These are phyloP conservation scores for Decorospora gaudefroyi DNA, from an alignment of 2,329 filamentous ascomycete species.

Conservation along the genomic window DNA sequence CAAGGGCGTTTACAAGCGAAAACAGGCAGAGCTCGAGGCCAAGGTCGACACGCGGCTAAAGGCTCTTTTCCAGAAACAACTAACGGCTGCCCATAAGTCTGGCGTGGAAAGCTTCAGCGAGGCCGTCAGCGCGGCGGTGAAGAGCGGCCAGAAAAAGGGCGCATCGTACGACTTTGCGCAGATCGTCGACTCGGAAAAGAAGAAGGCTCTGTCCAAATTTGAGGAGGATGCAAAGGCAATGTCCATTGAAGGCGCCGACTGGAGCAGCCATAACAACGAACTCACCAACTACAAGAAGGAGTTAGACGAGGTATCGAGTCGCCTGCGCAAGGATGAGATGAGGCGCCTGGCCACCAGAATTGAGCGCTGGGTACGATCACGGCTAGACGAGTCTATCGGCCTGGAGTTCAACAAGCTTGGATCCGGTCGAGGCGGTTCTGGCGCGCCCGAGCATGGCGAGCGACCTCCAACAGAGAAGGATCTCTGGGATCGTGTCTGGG, in stretches of 20 bases:
- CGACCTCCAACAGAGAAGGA: constrained; percentile 75
- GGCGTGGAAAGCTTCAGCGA: constrained; percentile 85
- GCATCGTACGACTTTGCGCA: constrained; percentile 92
- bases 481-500: constrained; percentile 96
- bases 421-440: constrained; percentile 79
- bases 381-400: constrained; percentile 83
- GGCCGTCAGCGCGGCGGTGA: constrained; percentile 83
- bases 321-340: constrained; percentile 94
- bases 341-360: constrained; percentile 85
- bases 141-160: constrained; percentile 89
- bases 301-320: constrained; percentile 81
- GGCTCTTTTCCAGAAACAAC: constrained; percentile 82
- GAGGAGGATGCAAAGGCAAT: constrained; percentile 74
- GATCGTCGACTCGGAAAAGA: constrained; percentile 84
- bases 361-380: constrained; percentile 90
- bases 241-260: constrained; percentile 76
- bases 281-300: constrained; percentile 83
- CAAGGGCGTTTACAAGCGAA: constrained; percentile 89
- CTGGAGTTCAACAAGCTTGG: constrained; percentile 96
- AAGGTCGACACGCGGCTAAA: constrained; percentile 91
- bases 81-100: constrained; percentile 84
- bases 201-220: constrained; percentile 73
- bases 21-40: constrained; percentile 78
- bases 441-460: constrained; percentile 76
- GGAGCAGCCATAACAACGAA: constrained; percentile 86